phyloP scores from a whole-genome alignment of 1,139 yeast species.

The Blastobotrys elegans region DNA sequence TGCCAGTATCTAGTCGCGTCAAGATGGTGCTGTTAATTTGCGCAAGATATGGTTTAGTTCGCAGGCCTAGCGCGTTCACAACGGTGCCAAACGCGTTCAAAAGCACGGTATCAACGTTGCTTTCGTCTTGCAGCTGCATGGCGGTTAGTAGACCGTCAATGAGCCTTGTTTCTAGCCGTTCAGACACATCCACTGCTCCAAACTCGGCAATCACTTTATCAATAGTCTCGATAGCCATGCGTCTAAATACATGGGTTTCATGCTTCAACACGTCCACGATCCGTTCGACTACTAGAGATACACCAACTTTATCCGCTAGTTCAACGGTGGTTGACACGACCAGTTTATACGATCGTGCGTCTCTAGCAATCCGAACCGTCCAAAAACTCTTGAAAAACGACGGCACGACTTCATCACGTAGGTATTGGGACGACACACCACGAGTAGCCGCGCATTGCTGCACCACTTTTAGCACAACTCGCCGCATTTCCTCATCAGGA shows the following conservation, averaged over 20 bases:
- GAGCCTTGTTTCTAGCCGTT: slow-evolving; percentile 58
- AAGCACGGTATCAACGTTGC: slow-evolving; percentile 48
- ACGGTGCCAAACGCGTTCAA: slow-evolving; percentile 64
- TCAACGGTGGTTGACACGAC: slow-evolving; percentile 73
- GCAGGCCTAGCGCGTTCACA: slow-evolving; percentile 58
- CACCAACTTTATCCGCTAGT: slow-evolving; percentile 65
- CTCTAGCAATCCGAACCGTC: slow-evolving; percentile 49
- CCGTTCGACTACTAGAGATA: slow-evolving; percentile 52
- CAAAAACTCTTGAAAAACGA: slow-evolving; percentile 72
- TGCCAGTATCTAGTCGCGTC: slow-evolving; percentile 68
- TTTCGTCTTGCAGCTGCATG: slow-evolving; percentile 82
- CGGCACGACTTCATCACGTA: slow-evolving; percentile 49
- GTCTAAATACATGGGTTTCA: slow-evolving; percentile 73
- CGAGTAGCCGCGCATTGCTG: slow-evolving; percentile 54
- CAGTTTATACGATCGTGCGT: slow-evolving; percentile 47
- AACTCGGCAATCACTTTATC: slow-evolving; percentile 43
- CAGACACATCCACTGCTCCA: slow-evolving; percentile 51
- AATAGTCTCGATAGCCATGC: slow-evolving; percentile 72
- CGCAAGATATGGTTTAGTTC: slow-evolving; percentile 70
- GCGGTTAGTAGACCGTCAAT: slow-evolving; percentile 83
- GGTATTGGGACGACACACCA: slow-evolving; percentile 44
- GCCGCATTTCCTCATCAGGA: slow-evolving; percentile 87
- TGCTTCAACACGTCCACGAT: slow-evolving; percentile 65
- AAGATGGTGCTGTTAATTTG: slow-evolving; percentile 70
- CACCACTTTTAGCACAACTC: slow-evolving; percentile 58